Evolutionary conservation across 495 filamentous ascomycete species (phyloP), one percentile per base, ranked within the genome.

Genomic region (Pyrenula aspistea): DNA sequence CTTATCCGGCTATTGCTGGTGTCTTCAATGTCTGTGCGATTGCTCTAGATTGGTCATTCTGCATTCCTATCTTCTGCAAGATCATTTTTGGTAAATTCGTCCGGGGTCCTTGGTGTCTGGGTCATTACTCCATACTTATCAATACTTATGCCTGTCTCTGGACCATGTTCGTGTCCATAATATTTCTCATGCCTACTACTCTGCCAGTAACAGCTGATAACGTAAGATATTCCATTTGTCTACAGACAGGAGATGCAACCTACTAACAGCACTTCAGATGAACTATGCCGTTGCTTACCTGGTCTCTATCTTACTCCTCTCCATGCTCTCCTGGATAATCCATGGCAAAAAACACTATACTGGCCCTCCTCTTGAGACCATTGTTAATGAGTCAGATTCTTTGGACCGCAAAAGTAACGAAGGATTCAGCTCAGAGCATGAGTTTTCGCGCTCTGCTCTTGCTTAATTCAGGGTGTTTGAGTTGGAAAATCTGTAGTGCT

Each of bases 21-120:
- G 78, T 85, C 11, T 85, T 85, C 69, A 83, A 83, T 56, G 68
- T 84, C 11, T 81, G 77, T 56, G 75, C 81, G 20, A 83, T 84
- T 51, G 79, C 81, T 10, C 66, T 84, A 15, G 83, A 85, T 61
- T 77, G 80, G 72, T 75, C 70, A 47, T 85, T 83, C 66, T 73
- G 76, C 57, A 79, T 84, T 51, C 83, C 83, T 0, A 77, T 86
- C 51, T 56, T 80, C 22, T 84, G 80, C 65, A 85, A 85, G 66
- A 58, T 85, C 51, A 10, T 74, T 1, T 83, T 76, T 51, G 73
- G 76, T 12, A 67, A 75, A 24, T 84, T 85, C 58, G 66, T 79
- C 64, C 74, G 69, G 15, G 83, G 81, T 22, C 83, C 82, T 19
- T 85, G 79, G 76, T 70, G 83, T 60, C 67, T 85, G 69, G 81